Evolutionary conservation across 441 rosid genomes (phyloP).

Genomic region (Adansonia madagascariensis): DNA sequence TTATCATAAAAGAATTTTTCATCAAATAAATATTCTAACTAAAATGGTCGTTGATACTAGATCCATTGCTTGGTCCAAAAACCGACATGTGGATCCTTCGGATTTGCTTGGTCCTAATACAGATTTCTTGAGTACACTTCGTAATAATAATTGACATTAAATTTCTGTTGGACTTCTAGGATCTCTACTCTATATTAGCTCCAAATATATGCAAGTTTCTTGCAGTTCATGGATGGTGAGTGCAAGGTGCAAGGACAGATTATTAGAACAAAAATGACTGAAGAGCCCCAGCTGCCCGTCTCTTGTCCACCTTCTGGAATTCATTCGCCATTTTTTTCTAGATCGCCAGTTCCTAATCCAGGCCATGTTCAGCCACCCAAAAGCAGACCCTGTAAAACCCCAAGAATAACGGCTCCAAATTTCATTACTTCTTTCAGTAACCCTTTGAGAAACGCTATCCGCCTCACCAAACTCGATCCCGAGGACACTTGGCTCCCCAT

Average conservation of each 20-base stretch:
- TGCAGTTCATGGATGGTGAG: not conserved
- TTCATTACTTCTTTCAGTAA: not conserved
- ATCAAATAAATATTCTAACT: too few relatives aligned
- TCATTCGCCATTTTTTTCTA: not conserved
- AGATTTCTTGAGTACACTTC: not conserved
- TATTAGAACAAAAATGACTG: not conserved
- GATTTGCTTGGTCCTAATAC: not conserved
- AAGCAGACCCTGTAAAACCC: not conserved
- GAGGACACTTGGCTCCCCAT: conserved; percentile 5
- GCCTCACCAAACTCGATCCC: not conserved
- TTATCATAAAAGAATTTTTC: not conserved
- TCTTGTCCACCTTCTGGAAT: not conserved
- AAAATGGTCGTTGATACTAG: not conserved
- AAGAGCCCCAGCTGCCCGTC: not conserved
- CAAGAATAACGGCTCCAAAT: not conserved
- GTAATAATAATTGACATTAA: not conserved
- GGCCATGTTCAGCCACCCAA: not conserved
- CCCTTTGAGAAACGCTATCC: not conserved
- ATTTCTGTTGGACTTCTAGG: not conserved
- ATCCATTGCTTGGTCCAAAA: not conserved
- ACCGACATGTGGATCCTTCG: not conserved
- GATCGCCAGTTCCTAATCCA: not conserved
- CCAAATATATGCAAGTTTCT: not conserved
- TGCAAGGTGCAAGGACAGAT: not conserved
- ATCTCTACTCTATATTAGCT: not conserved